These are phyloP conservation scores for Diospyros kaki DNA, from an alignment of 148 eudicot genomes.

Conservation along the genomic window DNA sequence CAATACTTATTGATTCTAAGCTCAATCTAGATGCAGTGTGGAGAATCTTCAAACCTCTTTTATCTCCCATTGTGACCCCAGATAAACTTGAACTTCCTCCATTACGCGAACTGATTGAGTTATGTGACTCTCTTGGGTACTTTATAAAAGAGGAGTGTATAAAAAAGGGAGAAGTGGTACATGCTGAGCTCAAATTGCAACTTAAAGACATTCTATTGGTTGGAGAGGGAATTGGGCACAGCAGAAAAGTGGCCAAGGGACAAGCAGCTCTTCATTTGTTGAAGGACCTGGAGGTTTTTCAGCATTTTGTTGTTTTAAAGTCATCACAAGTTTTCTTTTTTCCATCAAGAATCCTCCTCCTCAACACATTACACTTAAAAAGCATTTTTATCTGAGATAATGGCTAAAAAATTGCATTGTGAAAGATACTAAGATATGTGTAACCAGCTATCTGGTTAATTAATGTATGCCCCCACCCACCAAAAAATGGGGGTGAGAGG, in stretches of 20 bases:
- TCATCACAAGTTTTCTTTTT: too few species aligned
- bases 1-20: constrained; percentile 71
- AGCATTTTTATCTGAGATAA: too few species aligned
- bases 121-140: constrained; percentile 81
- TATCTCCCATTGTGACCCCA: constrained; percentile 93
- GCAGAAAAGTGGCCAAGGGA: constrained; percentile 68
- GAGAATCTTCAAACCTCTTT: constrained; percentile 63
- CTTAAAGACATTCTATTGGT: constrained; percentile 50
- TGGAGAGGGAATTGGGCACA: constrained; percentile 64
- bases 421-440: too few species aligned
- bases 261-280: constrained; percentile 72
- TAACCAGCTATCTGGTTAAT: too few species aligned
- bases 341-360: too few species aligned
- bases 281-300: constrained; percentile 56
- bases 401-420: too few species aligned
- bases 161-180: constrained; percentile 32
- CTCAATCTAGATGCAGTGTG: constrained; percentile 80
- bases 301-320: neutral
- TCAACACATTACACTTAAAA: too few species aligned
- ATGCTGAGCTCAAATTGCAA: constrained; percentile 59
- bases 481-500: too few species aligned
- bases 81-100: constrained; percentile 86
- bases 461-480: too few species aligned
- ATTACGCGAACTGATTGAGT: constrained; percentile 64
- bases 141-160: constrained; percentile 49